phyloP scores from a whole-genome alignment of 768 basidiomycete genomes.

The Leucocoprinus birnbaumii region DNA sequence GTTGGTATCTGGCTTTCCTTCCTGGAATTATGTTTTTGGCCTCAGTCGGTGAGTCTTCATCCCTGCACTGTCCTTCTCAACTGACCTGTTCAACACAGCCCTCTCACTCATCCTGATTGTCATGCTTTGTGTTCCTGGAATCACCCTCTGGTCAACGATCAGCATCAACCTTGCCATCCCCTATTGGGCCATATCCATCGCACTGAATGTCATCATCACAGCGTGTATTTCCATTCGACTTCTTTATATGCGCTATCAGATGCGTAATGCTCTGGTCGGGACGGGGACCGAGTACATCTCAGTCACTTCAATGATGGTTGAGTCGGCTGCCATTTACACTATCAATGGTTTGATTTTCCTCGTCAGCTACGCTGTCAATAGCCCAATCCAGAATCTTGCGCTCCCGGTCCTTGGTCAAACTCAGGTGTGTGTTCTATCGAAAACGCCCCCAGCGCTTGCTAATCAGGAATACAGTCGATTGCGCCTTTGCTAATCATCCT shows the following conservation, averaged over 20 bases:
- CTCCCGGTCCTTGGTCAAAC: constrained; percentile 20
- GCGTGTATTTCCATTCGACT: constrained; percentile 33
- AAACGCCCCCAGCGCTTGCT: background rate
- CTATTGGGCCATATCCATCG: constrained; percentile 33
- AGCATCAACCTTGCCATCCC: constrained; percentile 29
- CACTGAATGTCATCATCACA: constrained; percentile 35
- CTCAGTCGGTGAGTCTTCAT: constrained; percentile 12
- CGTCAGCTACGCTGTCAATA: constrained; percentile 26
- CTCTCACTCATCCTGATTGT: constrained; percentile 11
- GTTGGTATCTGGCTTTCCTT: background rate
- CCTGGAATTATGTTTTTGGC: constrained; percentile 12
- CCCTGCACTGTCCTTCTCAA: background rate
- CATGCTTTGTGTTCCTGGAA: constrained; percentile 5
- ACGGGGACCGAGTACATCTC: constrained; percentile 28
- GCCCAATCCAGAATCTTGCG: constrained; percentile 25
- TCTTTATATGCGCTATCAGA: constrained; percentile 21
- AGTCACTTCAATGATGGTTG: constrained; percentile 31
- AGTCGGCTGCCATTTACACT: constrained; percentile 34
- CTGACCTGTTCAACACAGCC: constrained; percentile 2
- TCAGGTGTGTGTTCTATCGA: constrained; percentile 14
- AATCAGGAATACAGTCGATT: constrained; percentile 10
- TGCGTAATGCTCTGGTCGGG: constrained; percentile 19
- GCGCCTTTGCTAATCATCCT: constrained; percentile 16
- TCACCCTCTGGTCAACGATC: constrained; percentile 14
- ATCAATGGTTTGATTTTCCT: constrained; percentile 29